Conservation (phyloP, 2,329 filamentous ascomycete genomes). For the Zasmidium citrigriseum region DNA sequence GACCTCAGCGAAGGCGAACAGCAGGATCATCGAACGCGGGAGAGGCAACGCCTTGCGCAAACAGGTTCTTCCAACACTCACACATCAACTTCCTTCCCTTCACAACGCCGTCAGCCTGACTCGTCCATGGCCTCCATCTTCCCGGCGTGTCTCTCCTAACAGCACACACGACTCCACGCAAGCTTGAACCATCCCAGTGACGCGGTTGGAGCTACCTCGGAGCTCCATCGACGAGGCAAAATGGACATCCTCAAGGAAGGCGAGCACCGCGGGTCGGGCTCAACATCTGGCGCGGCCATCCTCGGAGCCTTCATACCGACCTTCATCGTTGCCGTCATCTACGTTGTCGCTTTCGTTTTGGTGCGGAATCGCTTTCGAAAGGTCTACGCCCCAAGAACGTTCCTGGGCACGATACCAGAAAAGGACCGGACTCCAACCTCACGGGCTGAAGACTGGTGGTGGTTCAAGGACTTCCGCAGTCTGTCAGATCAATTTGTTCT, state of each 20-base stretch:
- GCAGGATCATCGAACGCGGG: background rate
- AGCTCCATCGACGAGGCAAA: background rate
- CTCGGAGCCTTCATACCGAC: constrained; percentile 36
- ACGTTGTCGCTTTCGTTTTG: constrained; percentile 30
- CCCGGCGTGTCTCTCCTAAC: background rate
- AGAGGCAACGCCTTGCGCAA: background rate
- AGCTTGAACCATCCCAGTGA: background rate
- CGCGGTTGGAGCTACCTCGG: background rate
- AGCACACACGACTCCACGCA: background rate
- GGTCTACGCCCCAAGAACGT: constrained; percentile 36
- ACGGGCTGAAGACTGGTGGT: constrained; percentile 34
- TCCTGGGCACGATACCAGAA: constrained; percentile 34
- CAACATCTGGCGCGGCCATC: constrained; percentile 33
- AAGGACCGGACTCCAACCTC: constrained; percentile 34
- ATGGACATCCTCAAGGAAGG: constrained; percentile 23
- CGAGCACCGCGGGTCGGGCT: constrained; percentile 27
- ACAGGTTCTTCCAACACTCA: background rate
- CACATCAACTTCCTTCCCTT: too few relatives aligned
- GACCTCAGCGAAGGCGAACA: background rate
- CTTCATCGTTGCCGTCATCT: constrained; percentile 31
- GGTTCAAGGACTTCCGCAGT: constrained; percentile 51
- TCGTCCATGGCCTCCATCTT: background rate
- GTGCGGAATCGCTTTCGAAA: constrained; percentile 34
- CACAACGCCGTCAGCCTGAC: too few relatives aligned
- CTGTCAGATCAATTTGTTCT: constrained; percentile 49